Conservation (phyloP, 768 basidiomycete genomes). For the Boletus rubescentipes region DNA sequence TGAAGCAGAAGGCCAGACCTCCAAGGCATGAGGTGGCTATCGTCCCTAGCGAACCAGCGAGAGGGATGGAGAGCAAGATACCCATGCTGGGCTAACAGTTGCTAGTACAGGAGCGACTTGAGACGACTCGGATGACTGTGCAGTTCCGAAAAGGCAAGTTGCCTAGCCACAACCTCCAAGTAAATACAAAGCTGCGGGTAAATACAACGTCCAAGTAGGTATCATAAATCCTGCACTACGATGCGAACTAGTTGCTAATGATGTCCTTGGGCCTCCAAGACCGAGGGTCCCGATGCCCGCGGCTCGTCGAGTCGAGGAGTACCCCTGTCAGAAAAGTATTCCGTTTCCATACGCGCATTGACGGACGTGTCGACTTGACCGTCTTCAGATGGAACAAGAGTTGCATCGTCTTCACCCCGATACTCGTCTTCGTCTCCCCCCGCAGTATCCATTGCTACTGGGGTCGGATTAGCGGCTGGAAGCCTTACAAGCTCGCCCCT, state of each 20-base stretch:
- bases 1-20: conserved; percentile 82
- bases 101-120: background rate
- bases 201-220: background rate
- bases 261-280: background rate
- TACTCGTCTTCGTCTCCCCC: background rate
- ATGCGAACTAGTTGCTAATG: background rate
- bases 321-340: background rate
- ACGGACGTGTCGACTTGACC: background rate
- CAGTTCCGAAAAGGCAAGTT: conserved; percentile 1
- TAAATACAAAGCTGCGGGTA: background rate
- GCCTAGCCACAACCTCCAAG: background rate
- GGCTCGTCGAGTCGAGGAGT: background rate
- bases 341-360: background rate
- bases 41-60: conserved; percentile 64
- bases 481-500: background rate
- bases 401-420: conserved; percentile 15
- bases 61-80: conserved; percentile 67
- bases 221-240: background rate
- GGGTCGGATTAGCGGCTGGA: background rate
- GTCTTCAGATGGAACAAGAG: conserved; percentile 16
- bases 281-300: background rate
- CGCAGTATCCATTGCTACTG: background rate
- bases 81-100: conserved; percentile 61
- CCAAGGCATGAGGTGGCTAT: conserved; percentile 83
- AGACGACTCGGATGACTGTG: background rate